Percentiles rank a stretch among this genome's conserved stretches.
Conservation (phyloP, 441 rosid genomes). For the Euphorbia neoarborescens region DNA sequence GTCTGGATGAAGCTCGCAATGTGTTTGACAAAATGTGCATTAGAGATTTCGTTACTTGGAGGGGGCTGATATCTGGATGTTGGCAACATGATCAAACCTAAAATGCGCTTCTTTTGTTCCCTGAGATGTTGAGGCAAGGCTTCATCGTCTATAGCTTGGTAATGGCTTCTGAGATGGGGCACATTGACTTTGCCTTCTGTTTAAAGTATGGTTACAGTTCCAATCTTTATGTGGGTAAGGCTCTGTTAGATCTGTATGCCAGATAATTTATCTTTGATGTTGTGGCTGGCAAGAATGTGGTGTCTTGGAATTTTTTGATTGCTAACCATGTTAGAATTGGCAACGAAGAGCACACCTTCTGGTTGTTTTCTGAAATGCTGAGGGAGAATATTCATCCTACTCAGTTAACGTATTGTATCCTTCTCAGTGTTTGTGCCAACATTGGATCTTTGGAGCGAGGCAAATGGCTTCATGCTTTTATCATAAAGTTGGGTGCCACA, state of each 20-base stretch:
- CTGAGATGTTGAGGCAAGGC: slow-evolving; percentile 29
- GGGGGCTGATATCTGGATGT: slow-evolving; percentile 53
- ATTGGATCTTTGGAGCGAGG: slow-evolving; percentile 62
- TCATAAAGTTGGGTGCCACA: slow-evolving; percentile 42
- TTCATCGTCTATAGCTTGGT: slow-evolving; percentile 34
- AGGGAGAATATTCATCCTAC: slow-evolving; percentile 39
- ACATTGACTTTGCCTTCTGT: slow-evolving; percentile 22
- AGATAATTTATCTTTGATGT: slow-evolving; percentile 49
- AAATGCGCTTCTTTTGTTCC: slow-evolving; percentile 37
- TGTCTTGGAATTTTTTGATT: slow-evolving; percentile 65
- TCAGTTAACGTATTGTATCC: slow-evolving; percentile 61
- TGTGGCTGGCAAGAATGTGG: slow-evolving; percentile 40
- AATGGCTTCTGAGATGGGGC: slow-evolving; percentile 32
- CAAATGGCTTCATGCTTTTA: slow-evolving; percentile 51
- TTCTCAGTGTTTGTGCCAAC: slow-evolving; percentile 56
- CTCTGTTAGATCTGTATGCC: slow-evolving; percentile 50
- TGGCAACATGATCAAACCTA: slow-evolving; percentile 44
- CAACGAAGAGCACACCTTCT: slow-evolving; percentile 43
- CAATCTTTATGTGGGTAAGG: slow-evolving; percentile 41
- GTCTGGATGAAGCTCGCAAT: slow-evolving; percentile 32
- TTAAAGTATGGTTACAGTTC: slow-evolving; percentile 34
- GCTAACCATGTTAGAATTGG: slow-evolving; percentile 52
- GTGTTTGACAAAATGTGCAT: slow-evolving; percentile 60
- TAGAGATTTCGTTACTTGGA: slow-evolving; percentile 61
- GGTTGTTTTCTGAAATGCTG: slow-evolving; percentile 47